phyloP scores from a whole-genome alignment of 2,329 filamentous ascomycete genomes.

The Epichloe hybrida region DNA sequence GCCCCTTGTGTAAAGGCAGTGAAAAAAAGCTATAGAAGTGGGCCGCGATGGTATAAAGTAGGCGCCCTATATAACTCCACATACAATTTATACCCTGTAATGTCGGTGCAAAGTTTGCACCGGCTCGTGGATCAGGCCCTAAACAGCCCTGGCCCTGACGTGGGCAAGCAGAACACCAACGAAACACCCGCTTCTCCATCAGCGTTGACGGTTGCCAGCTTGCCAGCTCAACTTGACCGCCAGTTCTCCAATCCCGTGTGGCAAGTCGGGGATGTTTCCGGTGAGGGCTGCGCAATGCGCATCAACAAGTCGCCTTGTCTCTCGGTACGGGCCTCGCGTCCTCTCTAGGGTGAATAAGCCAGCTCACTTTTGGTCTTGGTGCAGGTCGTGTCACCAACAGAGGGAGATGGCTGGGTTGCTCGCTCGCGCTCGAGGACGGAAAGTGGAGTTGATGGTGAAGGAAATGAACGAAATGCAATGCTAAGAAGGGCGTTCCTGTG shows the following conservation, averaged over 20 bases:
- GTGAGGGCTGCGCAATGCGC: slow-evolving; percentile 3
- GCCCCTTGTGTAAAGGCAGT: no score
- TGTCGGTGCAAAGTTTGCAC: no score
- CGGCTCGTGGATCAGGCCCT: no score
- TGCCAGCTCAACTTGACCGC: slow-evolving; percentile 7
- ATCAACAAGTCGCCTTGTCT: slow-evolving; percentile 2
- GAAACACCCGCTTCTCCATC: neutral
- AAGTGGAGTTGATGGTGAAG: neutral
- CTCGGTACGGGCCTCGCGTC: slow-evolving; percentile 1
- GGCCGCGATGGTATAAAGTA: no score
- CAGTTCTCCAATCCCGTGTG: slow-evolving; percentile 4
- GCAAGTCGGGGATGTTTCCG: slow-evolving; percentile 6
- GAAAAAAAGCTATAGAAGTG: no score
- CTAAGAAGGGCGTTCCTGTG: neutral
- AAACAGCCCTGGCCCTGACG: neutral
- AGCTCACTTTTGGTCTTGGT: neutral
- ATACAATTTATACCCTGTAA: no score
- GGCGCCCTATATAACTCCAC: no score
- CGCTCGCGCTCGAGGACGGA: no score
- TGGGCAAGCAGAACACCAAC: slow-evolving; percentile 6
- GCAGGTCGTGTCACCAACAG: neutral
- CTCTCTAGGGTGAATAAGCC: no score
- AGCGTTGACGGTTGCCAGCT: no score
- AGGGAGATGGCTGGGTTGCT: neutral
- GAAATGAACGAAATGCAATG: neutral